Evolutionary conservation across 768 basidiomycete genomes (phyloP).

Genomic region (Suillus sp.): DNA sequence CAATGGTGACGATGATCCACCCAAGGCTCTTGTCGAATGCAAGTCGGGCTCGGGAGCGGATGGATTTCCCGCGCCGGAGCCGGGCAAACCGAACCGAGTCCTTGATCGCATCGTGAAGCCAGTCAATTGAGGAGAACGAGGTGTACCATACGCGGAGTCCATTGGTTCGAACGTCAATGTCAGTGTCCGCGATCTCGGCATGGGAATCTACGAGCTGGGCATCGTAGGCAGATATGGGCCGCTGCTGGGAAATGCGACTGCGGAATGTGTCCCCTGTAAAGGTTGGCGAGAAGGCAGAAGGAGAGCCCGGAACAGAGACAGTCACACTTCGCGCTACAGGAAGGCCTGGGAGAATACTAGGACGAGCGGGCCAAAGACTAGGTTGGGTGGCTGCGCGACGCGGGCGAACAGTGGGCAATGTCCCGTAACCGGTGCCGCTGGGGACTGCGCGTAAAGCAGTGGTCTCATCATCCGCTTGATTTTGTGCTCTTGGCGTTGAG

Average conservation of each 20-base stretch:
- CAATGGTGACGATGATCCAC: conserved; percentile 87
- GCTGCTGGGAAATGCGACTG: conserved; percentile 43
- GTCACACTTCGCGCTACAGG: conserved; percentile 34
- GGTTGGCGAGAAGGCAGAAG: conserved; percentile 34
- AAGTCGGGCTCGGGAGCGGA: conserved; percentile 65
- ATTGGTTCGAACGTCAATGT: conserved; percentile 69
- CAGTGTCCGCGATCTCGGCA: conserved; percentile 40
- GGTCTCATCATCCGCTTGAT: conserved; percentile 31
- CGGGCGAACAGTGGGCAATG: conserved; percentile 40
- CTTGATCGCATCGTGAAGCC: conserved; percentile 96
- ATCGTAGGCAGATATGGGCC: conserved; percentile 78
- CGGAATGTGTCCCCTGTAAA: conserved; percentile 38
- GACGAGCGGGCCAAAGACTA: conserved; percentile 26
- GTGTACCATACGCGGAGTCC: conserved; percentile 87
- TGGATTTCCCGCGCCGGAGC: conserved; percentile 68
- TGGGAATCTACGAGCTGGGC: conserved; percentile 39
- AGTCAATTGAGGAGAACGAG: conserved; percentile 89
- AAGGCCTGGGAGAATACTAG: conserved; percentile 41
- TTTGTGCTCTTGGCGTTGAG: background rate
- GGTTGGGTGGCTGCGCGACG: conserved; percentile 31
- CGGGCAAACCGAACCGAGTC: conserved; percentile 81
- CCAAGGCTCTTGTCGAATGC: conserved; percentile 78
- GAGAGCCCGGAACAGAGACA: conserved; percentile 40
- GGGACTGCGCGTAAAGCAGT: conserved; percentile 36
- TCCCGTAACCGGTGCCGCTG: conserved; percentile 55